Percentiles rank a stretch among this genome's conserved stretches.
Evolutionary conservation across 768 basidiomycete species (phyloP).

Genomic region (Lentinus tigrinus): DNA sequence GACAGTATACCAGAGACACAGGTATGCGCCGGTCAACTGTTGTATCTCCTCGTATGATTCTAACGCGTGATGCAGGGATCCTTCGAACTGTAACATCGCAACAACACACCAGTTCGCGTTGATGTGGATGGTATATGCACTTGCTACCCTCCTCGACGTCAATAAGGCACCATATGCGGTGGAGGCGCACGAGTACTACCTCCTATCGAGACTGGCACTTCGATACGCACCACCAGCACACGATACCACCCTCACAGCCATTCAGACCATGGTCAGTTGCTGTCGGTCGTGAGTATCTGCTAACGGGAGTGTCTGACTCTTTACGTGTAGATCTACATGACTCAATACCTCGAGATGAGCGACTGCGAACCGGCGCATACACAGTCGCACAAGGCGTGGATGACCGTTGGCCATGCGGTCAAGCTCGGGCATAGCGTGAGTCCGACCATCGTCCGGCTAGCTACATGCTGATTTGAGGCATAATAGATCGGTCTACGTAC

Average conservation of each 20-base stretch:
- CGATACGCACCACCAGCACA: slow-evolving; percentile 44
- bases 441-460: slow-evolving; percentile 13
- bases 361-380: slow-evolving; percentile 44
- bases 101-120: slow-evolving; percentile 58
- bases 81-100: slow-evolving; percentile 28
- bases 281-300: background rate
- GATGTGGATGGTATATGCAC: slow-evolving; percentile 64
- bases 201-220: slow-evolving; percentile 54
- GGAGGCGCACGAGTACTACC: slow-evolving; percentile 62
- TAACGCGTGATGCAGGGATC: background rate
- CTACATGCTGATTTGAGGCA: background rate
- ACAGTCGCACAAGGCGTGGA: slow-evolving; percentile 50
- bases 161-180: slow-evolving; percentile 44
- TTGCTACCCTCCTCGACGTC: slow-evolving; percentile 63
- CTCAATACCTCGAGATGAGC: slow-evolving; percentile 53
- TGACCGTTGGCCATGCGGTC: slow-evolving; percentile 57
- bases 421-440: slow-evolving; percentile 61
- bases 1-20: slow-evolving; percentile 48
- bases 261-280: slow-evolving; percentile 53
- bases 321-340: slow-evolving; percentile 36
- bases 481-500: slow-evolving; percentile 53
- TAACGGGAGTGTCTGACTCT: slow-evolving; percentile 30
- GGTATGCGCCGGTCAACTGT: slow-evolving; percentile 33
- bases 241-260: slow-evolving; percentile 52
- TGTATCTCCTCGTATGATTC: background rate